phyloP scores from a whole-genome alignment of 2,329 filamentous ascomycete genomes.

The Trichoderma atrobrunneum region DNA sequence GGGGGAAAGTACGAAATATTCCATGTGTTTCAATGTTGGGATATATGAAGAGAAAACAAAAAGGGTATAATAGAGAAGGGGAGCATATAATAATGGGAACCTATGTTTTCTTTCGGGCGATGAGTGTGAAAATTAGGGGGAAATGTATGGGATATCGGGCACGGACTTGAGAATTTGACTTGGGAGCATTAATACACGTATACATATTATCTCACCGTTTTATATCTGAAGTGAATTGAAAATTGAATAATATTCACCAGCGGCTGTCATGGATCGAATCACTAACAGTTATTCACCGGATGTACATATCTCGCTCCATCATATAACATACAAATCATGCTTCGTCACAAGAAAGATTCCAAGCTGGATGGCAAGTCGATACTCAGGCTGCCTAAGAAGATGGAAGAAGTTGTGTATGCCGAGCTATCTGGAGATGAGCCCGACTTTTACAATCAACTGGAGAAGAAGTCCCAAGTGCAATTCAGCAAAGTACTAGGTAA shows the following conservation, averaged over 20 bases:
- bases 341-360: slow-evolving; percentile 79
- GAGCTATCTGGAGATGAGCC: slow-evolving; percentile 70
- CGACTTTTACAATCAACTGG: slow-evolving; percentile 74
- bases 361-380: slow-evolving; percentile 78
- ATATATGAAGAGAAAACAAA: not conserved
- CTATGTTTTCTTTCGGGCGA: not conserved
- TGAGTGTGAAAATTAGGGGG: not conserved
- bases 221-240: not conserved
- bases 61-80: not conserved
- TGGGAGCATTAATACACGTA: not conserved
- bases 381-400: slow-evolving; percentile 70
- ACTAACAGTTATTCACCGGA: not conserved
- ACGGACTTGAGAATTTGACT: not conserved
- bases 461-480: slow-evolving; percentile 62
- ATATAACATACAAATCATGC: slow-evolving; percentile 54
- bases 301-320: not conserved
- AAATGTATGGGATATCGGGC: not conserved
- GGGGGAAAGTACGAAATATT: too few relatives aligned
- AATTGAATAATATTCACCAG: not conserved
- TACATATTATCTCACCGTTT: not conserved
- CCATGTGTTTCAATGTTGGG: not conserved
- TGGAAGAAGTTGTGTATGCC: slow-evolving; percentile 73
- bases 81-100: not conserved
- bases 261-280: not conserved
- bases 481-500: too few relatives aligned